phyloP scores from a whole-genome alignment of 2,329 filamentous ascomycete species.

The Capronia epimyces region DNA sequence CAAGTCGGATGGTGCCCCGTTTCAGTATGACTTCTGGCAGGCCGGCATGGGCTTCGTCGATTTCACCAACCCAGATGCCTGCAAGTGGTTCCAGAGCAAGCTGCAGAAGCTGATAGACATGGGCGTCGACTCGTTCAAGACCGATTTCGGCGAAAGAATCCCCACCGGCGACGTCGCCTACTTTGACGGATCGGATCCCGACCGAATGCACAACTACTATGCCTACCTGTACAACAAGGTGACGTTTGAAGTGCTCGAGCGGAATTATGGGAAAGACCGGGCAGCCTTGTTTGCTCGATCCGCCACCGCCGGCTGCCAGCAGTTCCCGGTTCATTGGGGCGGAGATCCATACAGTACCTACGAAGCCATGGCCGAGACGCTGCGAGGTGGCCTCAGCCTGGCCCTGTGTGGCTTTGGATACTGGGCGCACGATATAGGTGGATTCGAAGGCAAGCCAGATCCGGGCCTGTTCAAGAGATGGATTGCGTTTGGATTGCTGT shows the following conservation, averaged over 20 bases:
- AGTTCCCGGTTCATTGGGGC: conserved; percentile 66
- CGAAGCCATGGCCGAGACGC: conserved; percentile 65
- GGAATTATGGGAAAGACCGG: background rate
- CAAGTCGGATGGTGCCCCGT: conserved; percentile 56
- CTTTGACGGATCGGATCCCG: conserved; percentile 56
- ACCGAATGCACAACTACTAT: conserved; percentile 72
- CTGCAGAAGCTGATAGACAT: conserved; percentile 60
- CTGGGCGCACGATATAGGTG: conserved; percentile 67
- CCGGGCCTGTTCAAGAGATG: conserved; percentile 70
- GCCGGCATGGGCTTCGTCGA: conserved; percentile 70
- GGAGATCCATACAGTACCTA: conserved; percentile 70
- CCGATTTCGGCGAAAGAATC: conserved; percentile 69
- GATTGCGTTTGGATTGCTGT: conserved; percentile 69
- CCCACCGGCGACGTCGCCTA: conserved; percentile 57
- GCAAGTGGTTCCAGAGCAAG: conserved; percentile 59
- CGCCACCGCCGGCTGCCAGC: conserved; percentile 62
- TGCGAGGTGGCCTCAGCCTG: conserved; percentile 60
- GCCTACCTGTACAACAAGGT: conserved; percentile 66
- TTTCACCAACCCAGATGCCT: conserved; percentile 66
- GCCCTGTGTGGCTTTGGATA: conserved; percentile 61
- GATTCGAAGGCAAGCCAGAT: conserved; percentile 63
- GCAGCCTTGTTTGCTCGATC: conserved; percentile 57
- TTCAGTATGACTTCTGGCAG: conserved; percentile 74
- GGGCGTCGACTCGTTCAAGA: conserved; percentile 68
- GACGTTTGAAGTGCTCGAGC: conserved; percentile 53